phyloP scores from a whole-genome alignment of 306 rosid genomes.

The Albizia julibrissin region DNA sequence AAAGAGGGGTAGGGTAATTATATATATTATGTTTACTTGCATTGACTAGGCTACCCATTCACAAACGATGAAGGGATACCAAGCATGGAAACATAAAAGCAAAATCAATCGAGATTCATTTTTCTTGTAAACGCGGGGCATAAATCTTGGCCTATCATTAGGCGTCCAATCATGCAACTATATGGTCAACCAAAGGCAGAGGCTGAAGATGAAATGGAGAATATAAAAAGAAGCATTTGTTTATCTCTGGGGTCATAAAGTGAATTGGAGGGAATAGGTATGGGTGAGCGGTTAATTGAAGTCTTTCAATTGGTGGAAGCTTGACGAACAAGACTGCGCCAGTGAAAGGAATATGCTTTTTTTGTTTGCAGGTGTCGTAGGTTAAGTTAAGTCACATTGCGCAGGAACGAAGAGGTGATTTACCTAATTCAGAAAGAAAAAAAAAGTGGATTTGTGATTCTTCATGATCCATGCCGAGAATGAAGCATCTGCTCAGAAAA shows the following conservation, averaged over 20 bases:
- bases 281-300: constrained; percentile 61
- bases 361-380: constrained; percentile 41
- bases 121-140: background rate
- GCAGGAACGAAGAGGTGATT: background rate
- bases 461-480: constrained; percentile 86
- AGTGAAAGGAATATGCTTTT: constrained; percentile 54
- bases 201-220: background rate
- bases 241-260: constrained; percentile 20
- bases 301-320: constrained; percentile 47
- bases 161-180: background rate
- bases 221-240: background rate
- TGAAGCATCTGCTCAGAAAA: constrained; percentile 94
- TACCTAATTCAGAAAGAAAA: background rate
- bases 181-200: background rate
- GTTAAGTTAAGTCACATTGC: constrained; percentile 44
- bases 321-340: constrained; percentile 63
- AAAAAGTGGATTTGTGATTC: background rate
- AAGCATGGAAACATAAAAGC: background rate
- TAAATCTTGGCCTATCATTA: background rate
- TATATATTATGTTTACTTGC: no score
- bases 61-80: background rate
- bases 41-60: no score
- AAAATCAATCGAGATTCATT: background rate
- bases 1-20: no score
- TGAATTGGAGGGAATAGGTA: constrained; percentile 54